These are phyloP conservation scores for Stylosanthes scabra DNA, from an alignment of 331 rosid species.

Conservation along the genomic window DNA sequence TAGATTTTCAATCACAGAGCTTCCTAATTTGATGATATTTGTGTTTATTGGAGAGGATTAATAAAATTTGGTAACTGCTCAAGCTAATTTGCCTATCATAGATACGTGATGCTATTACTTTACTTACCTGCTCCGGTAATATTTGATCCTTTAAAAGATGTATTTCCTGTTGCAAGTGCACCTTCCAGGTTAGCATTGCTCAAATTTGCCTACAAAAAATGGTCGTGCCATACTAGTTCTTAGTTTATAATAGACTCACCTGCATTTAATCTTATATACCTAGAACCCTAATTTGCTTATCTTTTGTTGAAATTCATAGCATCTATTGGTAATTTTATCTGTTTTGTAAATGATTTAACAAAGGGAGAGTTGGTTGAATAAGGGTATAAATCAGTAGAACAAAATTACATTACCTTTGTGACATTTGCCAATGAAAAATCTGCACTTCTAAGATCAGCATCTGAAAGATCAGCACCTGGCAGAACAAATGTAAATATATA, in stretches of 20 bases:
- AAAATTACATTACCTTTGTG: constrained; percentile 60
- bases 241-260: constrained; percentile 10
- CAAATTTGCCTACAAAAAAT: constrained; percentile 71
- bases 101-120: constrained; percentile 29
- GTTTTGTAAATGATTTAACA: constrained; percentile 5
- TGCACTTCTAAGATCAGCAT: constrained; percentile 86
- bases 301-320: not conserved
- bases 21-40: not conserved
- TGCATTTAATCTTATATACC: not conserved
- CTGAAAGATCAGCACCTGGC: constrained; percentile 90
- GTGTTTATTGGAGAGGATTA: not conserved
- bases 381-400: constrained; percentile 7
- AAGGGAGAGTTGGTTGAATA: constrained; percentile 24
- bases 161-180: constrained; percentile 85
- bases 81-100: constrained; percentile 4
- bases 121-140: constrained; percentile 80
- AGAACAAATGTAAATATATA: constrained; percentile 7
- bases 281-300: constrained; percentile 3
- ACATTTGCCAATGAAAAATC: constrained; percentile 95
- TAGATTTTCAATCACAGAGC: not conserved
- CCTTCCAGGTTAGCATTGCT: constrained; percentile 93
- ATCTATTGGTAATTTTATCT: constrained; percentile 1
- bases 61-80: not conserved
- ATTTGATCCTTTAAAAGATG: constrained; percentile 78
- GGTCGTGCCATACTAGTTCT: constrained; percentile 19